Evolutionary conservation across 331 rosid species (phyloP), one percentile per base, ranked within the genome.

Genomic region (Prunus yedoensis): DNA sequence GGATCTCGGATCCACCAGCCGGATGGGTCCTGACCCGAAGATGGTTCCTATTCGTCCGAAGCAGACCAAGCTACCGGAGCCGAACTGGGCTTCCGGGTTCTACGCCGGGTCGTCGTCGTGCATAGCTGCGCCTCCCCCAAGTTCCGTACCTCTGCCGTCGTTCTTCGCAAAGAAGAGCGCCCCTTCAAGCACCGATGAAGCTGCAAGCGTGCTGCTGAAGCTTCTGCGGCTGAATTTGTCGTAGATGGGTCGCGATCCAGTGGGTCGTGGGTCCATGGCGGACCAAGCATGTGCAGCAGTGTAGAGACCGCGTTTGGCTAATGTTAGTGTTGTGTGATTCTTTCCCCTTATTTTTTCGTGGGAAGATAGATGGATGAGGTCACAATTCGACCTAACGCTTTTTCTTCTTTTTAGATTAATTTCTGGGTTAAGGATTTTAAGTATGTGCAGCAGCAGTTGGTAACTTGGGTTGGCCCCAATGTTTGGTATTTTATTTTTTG

Each of bases 71-170:
- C 9, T 38, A 56, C 13, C 30, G 28, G 25, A 1, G 1, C n/a
- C 35, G 21, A n/a, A 38, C n/a, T 32, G 20, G 11, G 63, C 21
- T 0, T 68, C 70, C 1, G 73, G 72, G 0, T 69, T 84, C 14
- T 91, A 87, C 49, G 92, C 94, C 0, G 97, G 94, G 0, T 57
- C 88, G 0, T 62, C 92, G 0, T 12, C 70, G 21, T 70, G 62
- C 11, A 51, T 66, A 5, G 69, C 80, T 1, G 85, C 90, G 3
- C 95, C 91, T 32, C 85, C 89, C 2, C 95, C 95, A 0, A 83
- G 86, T 76, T 88, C 93, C 0, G 79, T 89, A 5, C 95, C 93
- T 11, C 20, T 91, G 0, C 97, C 97, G 0, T 47, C 35, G 10
- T 89, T 91, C 66, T 73, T 83, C 66, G 43, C 68, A 0, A 85